Evolutionary conservation across 768 basidiomycete species (phyloP).

Genomic region (Russula sp.): DNA sequence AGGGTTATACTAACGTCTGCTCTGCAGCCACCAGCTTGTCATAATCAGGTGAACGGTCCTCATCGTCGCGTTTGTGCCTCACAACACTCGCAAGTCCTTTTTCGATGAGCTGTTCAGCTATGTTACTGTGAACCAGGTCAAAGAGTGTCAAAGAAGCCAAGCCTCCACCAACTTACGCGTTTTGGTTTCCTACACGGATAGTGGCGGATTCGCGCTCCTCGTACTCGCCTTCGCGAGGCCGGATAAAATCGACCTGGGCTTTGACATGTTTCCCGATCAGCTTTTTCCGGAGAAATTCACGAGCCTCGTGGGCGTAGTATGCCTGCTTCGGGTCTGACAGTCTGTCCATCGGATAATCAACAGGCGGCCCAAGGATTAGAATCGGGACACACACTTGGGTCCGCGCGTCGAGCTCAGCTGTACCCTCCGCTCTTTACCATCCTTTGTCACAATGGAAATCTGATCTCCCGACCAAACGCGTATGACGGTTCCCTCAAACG

Average conservation of each 20-base stretch:
- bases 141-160: not conserved
- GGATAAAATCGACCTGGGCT: slow-evolving; percentile 82
- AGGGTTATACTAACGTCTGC: slow-evolving; percentile 54
- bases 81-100: slow-evolving; percentile 87
- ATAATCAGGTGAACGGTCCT: slow-evolving; percentile 91
- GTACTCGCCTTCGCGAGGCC: slow-evolving; percentile 87
- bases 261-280: slow-evolving; percentile 86
- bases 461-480: slow-evolving; percentile 93
- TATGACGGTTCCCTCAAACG: slow-evolving; percentile 76
- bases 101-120: slow-evolving; percentile 90
- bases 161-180: slow-evolving; percentile 45
- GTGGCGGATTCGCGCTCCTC: slow-evolving; percentile 92
- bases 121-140: slow-evolving; percentile 50
- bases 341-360: slow-evolving; percentile 33
- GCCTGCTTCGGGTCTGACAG: slow-evolving; percentile 80
- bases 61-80: slow-evolving; percentile 90
- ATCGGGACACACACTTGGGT: slow-evolving; percentile 52
- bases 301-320: slow-evolving; percentile 85
- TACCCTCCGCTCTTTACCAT: slow-evolving; percentile 70
- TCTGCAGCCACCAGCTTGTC: slow-evolving; percentile 96
- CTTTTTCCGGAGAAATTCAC: slow-evolving; percentile 86
- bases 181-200: slow-evolving; percentile 74
- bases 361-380: not conserved
- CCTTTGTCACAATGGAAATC: slow-evolving; percentile 71
- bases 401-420: slow-evolving; percentile 86